These are phyloP conservation scores for Daldinia bambusicola DNA, from an alignment of 495 filamentous ascomycete species.

Conservation along the genomic window DNA sequence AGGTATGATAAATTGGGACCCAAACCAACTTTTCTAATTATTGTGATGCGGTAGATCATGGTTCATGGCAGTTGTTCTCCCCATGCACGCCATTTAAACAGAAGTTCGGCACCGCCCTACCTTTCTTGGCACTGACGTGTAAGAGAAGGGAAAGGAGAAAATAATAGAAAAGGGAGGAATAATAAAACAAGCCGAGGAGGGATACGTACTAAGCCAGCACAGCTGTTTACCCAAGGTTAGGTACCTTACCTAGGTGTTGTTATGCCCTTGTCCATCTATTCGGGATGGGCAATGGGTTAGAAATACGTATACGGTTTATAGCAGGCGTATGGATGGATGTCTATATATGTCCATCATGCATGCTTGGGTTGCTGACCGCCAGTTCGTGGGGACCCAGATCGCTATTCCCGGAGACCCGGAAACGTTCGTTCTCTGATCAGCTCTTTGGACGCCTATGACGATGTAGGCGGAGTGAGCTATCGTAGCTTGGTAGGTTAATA, in stretches of 20 bases:
- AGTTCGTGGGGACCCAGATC: slow-evolving; percentile 47
- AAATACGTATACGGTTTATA: slow-evolving; percentile 1
- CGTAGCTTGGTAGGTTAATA: background rate
- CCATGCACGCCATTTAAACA: slow-evolving; percentile 45
- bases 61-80: slow-evolving; percentile 49
- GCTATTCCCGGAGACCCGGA: slow-evolving; percentile 48
- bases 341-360: slow-evolving; percentile 27
- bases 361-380: slow-evolving; percentile 46
- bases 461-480: background rate
- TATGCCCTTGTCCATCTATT: slow-evolving; percentile 4
- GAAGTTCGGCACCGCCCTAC: slow-evolving; percentile 44
- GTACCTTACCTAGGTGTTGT: too few species aligned
- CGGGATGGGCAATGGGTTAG: background rate
- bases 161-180: slow-evolving; percentile 5
- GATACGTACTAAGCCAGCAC: slow-evolving; percentile 8
- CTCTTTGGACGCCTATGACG: slow-evolving; percentile 16
- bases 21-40: slow-evolving; percentile 48
- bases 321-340: background rate
- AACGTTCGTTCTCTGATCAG: slow-evolving; percentile 19
- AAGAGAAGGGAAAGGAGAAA: slow-evolving; percentile 14
- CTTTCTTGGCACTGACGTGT: slow-evolving; percentile 36
- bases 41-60: slow-evolving; percentile 50
- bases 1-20: slow-evolving; percentile 34
- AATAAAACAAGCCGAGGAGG: slow-evolving; percentile 2
- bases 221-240: background rate